Conservation (phyloP, 768 basidiomycete species). For the Pisolithus tinctorius region DNA sequence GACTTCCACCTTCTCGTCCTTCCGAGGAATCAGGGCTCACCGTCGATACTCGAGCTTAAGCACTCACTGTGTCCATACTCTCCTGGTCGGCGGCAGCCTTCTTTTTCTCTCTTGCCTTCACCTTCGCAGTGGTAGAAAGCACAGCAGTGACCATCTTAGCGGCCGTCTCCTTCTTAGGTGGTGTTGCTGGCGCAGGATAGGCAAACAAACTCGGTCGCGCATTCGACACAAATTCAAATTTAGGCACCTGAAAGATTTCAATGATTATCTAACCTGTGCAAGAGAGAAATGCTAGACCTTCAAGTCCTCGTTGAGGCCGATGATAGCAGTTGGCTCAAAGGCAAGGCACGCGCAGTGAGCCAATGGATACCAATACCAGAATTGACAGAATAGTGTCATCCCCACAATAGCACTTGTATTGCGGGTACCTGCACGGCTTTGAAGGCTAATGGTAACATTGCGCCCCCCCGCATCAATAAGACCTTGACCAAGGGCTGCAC, state of each 20-base stretch:
- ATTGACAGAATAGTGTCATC: constrained; percentile 97
- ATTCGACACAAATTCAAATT: constrained; percentile 87
- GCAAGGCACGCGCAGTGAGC: constrained; percentile 90
- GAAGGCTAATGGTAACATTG: constrained; percentile 90
- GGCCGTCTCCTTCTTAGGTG: constrained; percentile 87
- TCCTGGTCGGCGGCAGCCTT: constrained; percentile 81
- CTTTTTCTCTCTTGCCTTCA: constrained; percentile 90
- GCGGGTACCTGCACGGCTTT: constrained; percentile 86
- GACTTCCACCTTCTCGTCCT: constrained; percentile 51
- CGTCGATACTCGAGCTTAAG: not conserved
- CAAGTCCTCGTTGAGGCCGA: constrained; percentile 81
- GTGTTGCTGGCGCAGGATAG: constrained; percentile 80
- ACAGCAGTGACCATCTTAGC: constrained; percentile 93
- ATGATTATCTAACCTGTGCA: not conserved
- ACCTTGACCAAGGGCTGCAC: constrained; percentile 92
- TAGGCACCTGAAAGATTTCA: constrained; percentile 63
- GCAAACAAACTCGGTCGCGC: constrained; percentile 88
- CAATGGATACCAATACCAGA: constrained; percentile 99
- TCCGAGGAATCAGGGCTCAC: constrained; percentile 11
- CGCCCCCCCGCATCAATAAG: constrained; percentile 97
- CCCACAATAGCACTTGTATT: constrained; percentile 95
- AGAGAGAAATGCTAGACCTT: constrained; percentile 44
- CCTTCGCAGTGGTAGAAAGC: constrained; percentile 93
- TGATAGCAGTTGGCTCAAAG: constrained; percentile 93
- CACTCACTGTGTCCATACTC: constrained; percentile 73